Conservation (phyloP, 352 stramenopile species). For the Phytophthora lateralis region DNA sequence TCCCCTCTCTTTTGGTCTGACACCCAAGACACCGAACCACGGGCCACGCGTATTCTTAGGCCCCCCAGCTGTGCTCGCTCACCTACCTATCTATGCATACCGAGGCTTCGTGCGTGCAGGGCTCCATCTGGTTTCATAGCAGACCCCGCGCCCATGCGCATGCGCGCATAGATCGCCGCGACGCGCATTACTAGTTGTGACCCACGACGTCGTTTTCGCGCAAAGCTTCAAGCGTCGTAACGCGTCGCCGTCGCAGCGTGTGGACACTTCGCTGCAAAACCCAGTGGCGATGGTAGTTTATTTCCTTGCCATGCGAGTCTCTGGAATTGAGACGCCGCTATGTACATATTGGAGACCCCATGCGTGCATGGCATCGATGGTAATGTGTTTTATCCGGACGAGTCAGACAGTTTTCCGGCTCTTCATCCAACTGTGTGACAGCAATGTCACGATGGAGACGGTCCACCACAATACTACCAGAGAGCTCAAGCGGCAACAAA, state of each 20-base stretch:
- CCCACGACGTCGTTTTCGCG: neutral
- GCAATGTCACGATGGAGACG: conserved; percentile 18
- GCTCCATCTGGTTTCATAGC: conserved; percentile 34
- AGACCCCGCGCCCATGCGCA: conserved; percentile 23
- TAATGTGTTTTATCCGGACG: conserved; percentile 14
- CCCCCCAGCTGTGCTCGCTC: conserved; percentile 15
- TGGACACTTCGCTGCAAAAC: neutral
- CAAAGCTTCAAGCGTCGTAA: neutral
- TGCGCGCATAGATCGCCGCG: conserved; percentile 23
- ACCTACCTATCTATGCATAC: conserved; percentile 14
- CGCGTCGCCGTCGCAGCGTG: neutral
- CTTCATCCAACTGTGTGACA: conserved; percentile 17
- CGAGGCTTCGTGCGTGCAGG: neutral
- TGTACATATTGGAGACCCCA: neutral
- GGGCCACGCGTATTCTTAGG: conserved; percentile 35
- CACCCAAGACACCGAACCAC: conserved; percentile 26
- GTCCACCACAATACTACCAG: conserved; percentile 9
- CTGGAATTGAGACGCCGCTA: neutral
- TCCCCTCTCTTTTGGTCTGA: conserved; percentile 17
- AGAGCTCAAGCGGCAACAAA: conserved; percentile 15
- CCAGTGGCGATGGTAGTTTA: neutral
- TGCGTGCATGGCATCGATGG: neutral
- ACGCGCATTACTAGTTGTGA: conserved; percentile 5
- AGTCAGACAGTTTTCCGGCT: conserved; percentile 28
- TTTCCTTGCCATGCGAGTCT: neutral